A percentile compares a stretch with the other conserved stretches of the same genome.
These are phyloP conservation scores for Iris macrosiphon DNA, from an alignment of 106 monocot genomes.

Conservation along the genomic window DNA sequence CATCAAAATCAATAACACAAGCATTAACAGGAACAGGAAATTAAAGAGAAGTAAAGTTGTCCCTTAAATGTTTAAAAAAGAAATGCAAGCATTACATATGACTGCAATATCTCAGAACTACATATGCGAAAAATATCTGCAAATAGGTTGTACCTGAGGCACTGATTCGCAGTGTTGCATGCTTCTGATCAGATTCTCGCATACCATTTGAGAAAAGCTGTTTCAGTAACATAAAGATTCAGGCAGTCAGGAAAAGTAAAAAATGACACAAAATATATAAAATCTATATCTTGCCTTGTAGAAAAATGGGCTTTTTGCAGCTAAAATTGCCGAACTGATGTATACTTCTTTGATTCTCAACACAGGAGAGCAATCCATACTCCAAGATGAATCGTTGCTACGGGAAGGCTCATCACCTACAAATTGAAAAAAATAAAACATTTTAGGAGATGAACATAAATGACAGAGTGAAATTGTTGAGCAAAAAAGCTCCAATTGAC, in stretches of 20 bases:
- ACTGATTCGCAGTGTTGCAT: slow-evolving; percentile 56
- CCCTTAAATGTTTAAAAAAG: too few relatives aligned
- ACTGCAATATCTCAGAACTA: too few relatives aligned
- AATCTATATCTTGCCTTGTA: slow-evolving; percentile 22
- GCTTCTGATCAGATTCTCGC: slow-evolving; percentile 58
- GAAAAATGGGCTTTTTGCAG: slow-evolving; percentile 49
- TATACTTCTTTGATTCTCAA: slow-evolving; percentile 33
- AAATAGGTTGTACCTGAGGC: slow-evolving; percentile 29
- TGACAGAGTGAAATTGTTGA: neutral
- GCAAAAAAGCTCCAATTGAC: neutral
- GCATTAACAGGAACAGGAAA: too few relatives aligned
- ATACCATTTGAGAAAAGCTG: slow-evolving; percentile 69
- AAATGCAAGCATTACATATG: too few relatives aligned
- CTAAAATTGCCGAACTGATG: slow-evolving; percentile 46
- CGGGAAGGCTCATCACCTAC: slow-evolving; percentile 31
- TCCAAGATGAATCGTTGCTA: slow-evolving; percentile 38
- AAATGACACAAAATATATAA: neutral
- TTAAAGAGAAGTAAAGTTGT: too few relatives aligned
- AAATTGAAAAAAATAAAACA: neutral
- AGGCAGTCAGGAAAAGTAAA: neutral
- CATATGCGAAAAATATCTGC: neutral
- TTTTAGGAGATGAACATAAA: neutral
- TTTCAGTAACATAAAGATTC: neutral
- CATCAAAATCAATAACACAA: too few relatives aligned
- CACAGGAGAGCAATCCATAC: slow-evolving; percentile 42